Conservation (phyloP, 805 yeast species). For the Cyberlindnera mississippiensis region DNA sequence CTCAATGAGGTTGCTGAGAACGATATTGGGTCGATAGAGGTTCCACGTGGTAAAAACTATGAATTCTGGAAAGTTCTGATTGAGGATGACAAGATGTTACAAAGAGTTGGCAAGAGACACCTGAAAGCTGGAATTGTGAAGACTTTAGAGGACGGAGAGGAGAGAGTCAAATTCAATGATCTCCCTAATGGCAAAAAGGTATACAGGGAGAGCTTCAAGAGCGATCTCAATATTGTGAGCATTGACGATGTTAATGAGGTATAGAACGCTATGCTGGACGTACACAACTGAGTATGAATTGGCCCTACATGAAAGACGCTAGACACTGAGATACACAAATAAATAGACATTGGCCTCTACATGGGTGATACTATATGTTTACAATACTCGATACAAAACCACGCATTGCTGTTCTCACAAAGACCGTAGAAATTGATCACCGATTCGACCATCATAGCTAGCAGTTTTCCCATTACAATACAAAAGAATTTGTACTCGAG, state of each 20-base stretch:
- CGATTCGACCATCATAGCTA: too few relatives aligned
- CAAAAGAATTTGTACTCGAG: too few relatives aligned
- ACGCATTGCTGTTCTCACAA: too few relatives aligned
- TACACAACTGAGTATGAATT: too few relatives aligned
- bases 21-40: constrained; percentile 11
- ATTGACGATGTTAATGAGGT: constrained; percentile 24
- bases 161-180: constrained; percentile 54
- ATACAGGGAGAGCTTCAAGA: constrained; percentile 24
- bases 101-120: constrained; percentile 35
- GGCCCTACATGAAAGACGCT: too few relatives aligned
- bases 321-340: too few relatives aligned
- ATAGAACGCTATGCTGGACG: too few relatives aligned
- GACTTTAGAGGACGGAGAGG: constrained; percentile 45
- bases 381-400: too few relatives aligned
- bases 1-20: constrained; percentile 12
- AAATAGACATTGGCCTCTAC: too few relatives aligned
- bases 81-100: constrained; percentile 41
- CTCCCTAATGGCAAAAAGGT: constrained; percentile 50
- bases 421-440: too few relatives aligned
- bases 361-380: too few relatives aligned
- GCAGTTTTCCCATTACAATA: too few relatives aligned
- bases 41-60: constrained; percentile 28
- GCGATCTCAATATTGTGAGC: constrained; percentile 25
- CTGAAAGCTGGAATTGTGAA: constrained; percentile 7
- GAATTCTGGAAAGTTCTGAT: constrained; percentile 52